Conservation (phyloP, 169 alveolate species). For the Plasmodium berghei region DNA sequence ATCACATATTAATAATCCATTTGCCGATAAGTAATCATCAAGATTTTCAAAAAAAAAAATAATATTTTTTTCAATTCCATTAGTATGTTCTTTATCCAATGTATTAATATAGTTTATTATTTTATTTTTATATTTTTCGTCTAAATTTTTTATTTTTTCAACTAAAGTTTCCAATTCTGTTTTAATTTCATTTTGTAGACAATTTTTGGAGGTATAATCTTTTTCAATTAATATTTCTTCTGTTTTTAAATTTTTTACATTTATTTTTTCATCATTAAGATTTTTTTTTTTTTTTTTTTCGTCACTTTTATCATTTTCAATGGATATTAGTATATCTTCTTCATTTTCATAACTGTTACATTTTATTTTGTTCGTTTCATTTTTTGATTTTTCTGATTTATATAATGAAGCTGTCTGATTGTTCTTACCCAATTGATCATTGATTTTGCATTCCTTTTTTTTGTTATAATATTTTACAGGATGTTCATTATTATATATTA, state of each 20-base stretch:
- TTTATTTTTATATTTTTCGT: constrained; percentile 14
- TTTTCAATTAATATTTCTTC: neutral
- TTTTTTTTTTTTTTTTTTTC: neutral
- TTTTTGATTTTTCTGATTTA: too few species aligned
- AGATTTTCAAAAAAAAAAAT: constrained; percentile 55
- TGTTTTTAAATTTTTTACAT: neutral
- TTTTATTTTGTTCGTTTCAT: neutral
- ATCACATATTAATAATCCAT: constrained; percentile 69
- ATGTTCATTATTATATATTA: neutral
- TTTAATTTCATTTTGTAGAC: constrained; percentile 20
- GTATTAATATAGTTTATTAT: constrained; percentile 49
- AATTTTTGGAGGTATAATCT: neutral
- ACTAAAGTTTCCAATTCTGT: constrained; percentile 21
- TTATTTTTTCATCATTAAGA: neutral
- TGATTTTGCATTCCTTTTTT: neutral
- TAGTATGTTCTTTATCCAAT: constrained; percentile 31
- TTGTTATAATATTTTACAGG: neutral
- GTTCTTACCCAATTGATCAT: neutral
- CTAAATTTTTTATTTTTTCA: constrained; percentile 26
- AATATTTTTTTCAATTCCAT: constrained; percentile 25
- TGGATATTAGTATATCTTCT: neutral
- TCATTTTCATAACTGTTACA: neutral
- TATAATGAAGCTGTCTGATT: neutral
- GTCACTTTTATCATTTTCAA: neutral
- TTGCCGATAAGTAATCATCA: constrained; percentile 46